A percentile compares a stretch with the other conserved stretches of the same genome.
Conservation (phyloP, 1,284 basidiomycete species). For the Sporisorium iseilematis-ciliati region DNA sequence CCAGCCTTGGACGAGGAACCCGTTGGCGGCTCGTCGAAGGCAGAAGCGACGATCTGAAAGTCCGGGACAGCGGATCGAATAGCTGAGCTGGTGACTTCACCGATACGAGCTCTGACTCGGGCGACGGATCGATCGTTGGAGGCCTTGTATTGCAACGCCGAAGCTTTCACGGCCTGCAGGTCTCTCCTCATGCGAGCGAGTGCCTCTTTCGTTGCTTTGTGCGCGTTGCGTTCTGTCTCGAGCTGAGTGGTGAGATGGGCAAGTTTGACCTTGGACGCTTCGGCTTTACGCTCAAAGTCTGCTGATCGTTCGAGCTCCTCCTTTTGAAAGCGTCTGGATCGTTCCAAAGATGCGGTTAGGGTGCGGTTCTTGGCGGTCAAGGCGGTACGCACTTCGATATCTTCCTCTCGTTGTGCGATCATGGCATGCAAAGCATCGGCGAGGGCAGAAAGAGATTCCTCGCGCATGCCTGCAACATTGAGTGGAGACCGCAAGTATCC, state of each 20-base stretch:
- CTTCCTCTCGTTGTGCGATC: constrained; percentile 57
- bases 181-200: constrained; percentile 43
- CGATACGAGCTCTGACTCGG: constrained; percentile 44
- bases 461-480: constrained; percentile 33
- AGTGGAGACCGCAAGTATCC: constrained; percentile 51
- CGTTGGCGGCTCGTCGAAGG: constrained; percentile 30
- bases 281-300: constrained; percentile 50
- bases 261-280: constrained; percentile 45
- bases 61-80: constrained; percentile 48
- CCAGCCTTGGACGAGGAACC: constrained; percentile 21
- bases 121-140: constrained; percentile 48
- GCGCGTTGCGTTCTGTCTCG: constrained; percentile 35
- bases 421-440: constrained; percentile 54
- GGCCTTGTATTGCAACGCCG: constrained; percentile 49
- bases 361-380: constrained; percentile 50
- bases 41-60: constrained; percentile 51
- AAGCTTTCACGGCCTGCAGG: constrained; percentile 47
- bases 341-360: constrained; percentile 42
- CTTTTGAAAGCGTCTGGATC: constrained; percentile 42
- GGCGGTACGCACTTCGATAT: constrained; percentile 55
- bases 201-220: constrained; percentile 55
- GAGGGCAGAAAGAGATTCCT: constrained; percentile 27
- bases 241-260: constrained; percentile 28
- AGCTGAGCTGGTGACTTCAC: constrained; percentile 55
- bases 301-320: constrained; percentile 44